Evolutionary conservation across 2,329 filamentous ascomycete genomes (phyloP), one percentile per base, ranked within the genome.

Genomic region (Diplodia seriata): DNA sequence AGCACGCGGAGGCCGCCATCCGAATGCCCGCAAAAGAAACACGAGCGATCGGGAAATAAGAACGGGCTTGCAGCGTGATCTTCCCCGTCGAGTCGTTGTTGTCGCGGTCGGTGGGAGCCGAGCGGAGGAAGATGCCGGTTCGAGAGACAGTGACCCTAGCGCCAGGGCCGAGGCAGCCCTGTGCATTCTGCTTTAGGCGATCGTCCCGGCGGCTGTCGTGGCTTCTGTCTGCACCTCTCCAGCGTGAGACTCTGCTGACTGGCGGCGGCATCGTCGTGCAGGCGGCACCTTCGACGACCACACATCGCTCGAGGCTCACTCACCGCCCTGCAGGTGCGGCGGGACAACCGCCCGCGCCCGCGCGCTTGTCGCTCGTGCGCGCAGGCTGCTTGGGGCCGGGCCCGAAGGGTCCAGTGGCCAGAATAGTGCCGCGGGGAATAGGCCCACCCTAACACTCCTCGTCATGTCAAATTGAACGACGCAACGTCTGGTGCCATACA

Each of bases 381-480:
- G 31, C 43, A 20, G 11, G 43, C 15, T 49, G 43, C 15, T 20
- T 12, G 33, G n/a, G 54, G 20, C 54, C n/a, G 18, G 43, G 43
- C 11, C 9, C 57, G 18, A 62, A 33, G 59, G 43, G 59, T 31
- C 43, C 43, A 59, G 38, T 38, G 36, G 38, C 26, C 55, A 31
- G 9, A 38, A 33, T 20, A 29, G 57, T 43, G 59, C 47, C 59
- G 59, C 59, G 59, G 59, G 59, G 59, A 63, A 63, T 20, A 31
- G 59, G 47, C 51, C 59, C 59, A 63, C 59, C 53, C 11, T 29
- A 12, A 31, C n/a, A 40, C 31, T 51, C 59, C 57, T 62, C 38
- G 26, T 49, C 20, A 43, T 62, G 57, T 43, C 57, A 49, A 62
- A 47, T 49, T 26, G 23, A 23, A 62, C 57, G 40, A 62, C 43